Conservation (phyloP, 176 grass and related monocot genomes). For the Musa schizocarpa region DNA sequence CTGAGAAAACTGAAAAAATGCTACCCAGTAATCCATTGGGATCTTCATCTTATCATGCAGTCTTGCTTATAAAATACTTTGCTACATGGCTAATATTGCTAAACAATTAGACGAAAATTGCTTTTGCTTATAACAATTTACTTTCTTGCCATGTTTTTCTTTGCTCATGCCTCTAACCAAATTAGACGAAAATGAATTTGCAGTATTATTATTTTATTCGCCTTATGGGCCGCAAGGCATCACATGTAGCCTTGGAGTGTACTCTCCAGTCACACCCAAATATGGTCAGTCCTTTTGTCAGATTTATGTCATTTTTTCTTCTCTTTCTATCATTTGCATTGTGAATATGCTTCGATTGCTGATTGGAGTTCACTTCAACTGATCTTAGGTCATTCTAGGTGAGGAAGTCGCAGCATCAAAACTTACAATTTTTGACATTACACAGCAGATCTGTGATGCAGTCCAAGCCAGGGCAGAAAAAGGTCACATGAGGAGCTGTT, state of each 20-base stretch:
- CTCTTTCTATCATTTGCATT: neutral
- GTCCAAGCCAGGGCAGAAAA: conserved; percentile 75
- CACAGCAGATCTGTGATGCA: conserved; percentile 96
- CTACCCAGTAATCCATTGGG: neutral
- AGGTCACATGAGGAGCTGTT: conserved; percentile 25
- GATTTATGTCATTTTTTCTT: neutral
- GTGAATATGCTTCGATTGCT: neutral
- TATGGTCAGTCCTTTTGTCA: conserved; percentile 39
- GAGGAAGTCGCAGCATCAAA: conserved; percentile 94
- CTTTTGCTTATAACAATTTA: neutral
- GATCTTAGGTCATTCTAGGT: conserved; percentile 75
- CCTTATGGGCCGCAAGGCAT: conserved; percentile 95
- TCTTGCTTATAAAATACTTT: neutral
- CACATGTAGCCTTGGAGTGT: conserved; percentile 96
- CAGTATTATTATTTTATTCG: conserved; percentile 99
- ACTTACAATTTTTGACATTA: conserved; percentile 94
- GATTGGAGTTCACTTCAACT: neutral
- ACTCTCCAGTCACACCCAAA: conserved; percentile 96
- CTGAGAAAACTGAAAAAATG: neutral
- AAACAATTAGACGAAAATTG: too few species aligned
- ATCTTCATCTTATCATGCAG: neutral
- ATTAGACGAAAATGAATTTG: neutral
- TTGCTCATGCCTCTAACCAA: neutral
- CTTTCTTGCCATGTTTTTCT: neutral
- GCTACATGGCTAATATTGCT: neutral